Evolutionary conservation across 75 land plant genomes (phyloP).

Genomic region (Selaginella tamariscina): DNA sequence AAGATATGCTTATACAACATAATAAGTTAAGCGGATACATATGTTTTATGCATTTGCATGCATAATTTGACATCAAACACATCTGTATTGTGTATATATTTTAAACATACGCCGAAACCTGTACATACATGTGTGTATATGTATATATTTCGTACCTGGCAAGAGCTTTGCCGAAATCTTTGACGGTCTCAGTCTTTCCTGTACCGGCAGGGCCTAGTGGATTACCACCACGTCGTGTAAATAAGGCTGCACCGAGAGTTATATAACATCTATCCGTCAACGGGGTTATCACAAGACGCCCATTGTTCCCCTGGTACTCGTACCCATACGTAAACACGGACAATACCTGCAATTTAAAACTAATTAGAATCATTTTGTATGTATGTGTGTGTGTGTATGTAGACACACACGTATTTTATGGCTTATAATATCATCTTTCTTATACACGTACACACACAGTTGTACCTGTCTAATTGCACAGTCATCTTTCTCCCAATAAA

Average conservation of each 20-base stretch:
- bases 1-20: too few relatives aligned
- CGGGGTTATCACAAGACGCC: constrained; percentile 26
- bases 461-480: constrained; percentile 22
- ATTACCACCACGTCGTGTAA: constrained; percentile 23
- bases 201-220: constrained; percentile 29
- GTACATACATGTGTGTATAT: too few relatives aligned
- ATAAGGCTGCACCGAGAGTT: constrained; percentile 24
- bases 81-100: too few relatives aligned
- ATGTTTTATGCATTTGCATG: too few relatives aligned
- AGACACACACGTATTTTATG: too few relatives aligned
- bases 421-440: too few relatives aligned
- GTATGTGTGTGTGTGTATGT: too few relatives aligned
- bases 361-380: too few relatives aligned
- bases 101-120: too few relatives aligned
- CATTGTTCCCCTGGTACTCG: constrained; percentile 28
- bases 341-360: constrained; percentile 18
- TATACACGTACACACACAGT: too few relatives aligned
- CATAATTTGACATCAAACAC: too few relatives aligned
- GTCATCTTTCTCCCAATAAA: constrained; percentile 26
- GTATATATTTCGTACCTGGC: constrained; percentile 21
- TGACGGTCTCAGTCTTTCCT: constrained; percentile 29
- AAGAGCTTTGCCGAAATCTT: constrained; percentile 26
- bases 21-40: too few relatives aligned
- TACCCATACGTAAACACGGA: constrained; percentile 21
- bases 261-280: constrained; percentile 29